phyloP scores from a whole-genome alignment of 1,284 basidiomycete genomes.

The Puccinia triticina region DNA sequence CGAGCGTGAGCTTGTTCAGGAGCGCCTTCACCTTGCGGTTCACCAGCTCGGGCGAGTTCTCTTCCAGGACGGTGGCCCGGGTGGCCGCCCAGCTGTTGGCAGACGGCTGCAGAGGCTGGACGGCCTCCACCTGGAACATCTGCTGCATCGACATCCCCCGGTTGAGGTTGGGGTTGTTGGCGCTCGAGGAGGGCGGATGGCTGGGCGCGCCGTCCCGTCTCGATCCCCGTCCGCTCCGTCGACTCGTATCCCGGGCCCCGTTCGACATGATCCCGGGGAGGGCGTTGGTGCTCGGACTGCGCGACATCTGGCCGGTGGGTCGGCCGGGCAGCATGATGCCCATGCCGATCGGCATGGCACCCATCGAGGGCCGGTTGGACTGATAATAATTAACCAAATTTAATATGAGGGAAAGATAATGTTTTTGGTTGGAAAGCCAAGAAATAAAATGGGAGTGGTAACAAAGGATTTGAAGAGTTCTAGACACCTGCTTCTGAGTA shows the following conservation, averaged over 20 bases:
- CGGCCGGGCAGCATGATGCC: slow-evolving; percentile 34
- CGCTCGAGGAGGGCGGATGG: not conserved
- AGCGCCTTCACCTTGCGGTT: slow-evolving; percentile 90
- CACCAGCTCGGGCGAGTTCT: slow-evolving; percentile 77
- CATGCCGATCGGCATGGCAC: slow-evolving; percentile 46
- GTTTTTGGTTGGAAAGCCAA: too few species aligned
- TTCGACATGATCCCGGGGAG: slow-evolving; percentile 46
- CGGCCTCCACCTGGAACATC: slow-evolving; percentile 56
- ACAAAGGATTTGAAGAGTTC: too few species aligned
- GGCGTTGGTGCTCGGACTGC: slow-evolving; percentile 39
- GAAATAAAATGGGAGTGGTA: too few species aligned
- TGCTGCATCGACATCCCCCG: slow-evolving; percentile 26
- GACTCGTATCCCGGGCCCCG: slow-evolving; percentile 41
- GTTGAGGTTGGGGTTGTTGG: slow-evolving; percentile 38
- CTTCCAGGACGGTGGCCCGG: slow-evolving; percentile 50
- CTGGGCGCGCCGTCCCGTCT: slow-evolving; percentile 21
- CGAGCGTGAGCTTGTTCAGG: slow-evolving; percentile 95
- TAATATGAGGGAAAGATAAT: too few species aligned
- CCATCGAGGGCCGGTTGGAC: slow-evolving; percentile 32
- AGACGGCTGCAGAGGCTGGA: slow-evolving; percentile 44
- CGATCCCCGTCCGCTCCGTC: slow-evolving; percentile 43
- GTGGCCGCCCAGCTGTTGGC: slow-evolving; percentile 47
- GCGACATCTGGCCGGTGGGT: slow-evolving; percentile 47
- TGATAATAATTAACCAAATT: too few species aligned
- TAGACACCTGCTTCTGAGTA: too few species aligned